These are phyloP conservation scores for Russula sp. DNA, from an alignment of 768 basidiomycete genomes.

Conservation along the genomic window DNA sequence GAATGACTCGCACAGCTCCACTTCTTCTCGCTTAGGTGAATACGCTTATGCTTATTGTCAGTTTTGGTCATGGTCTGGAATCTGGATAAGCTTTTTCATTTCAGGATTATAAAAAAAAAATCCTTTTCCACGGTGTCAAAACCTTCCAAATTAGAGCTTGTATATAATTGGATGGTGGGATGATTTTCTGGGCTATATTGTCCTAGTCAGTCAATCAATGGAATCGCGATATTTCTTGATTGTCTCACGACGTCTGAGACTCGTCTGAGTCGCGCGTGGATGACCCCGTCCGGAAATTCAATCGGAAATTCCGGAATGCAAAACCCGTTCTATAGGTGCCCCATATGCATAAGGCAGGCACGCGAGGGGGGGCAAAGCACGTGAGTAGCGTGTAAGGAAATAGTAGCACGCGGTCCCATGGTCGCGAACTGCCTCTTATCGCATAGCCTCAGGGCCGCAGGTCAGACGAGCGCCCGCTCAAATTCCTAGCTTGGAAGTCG, in stretches of 20 bases:
- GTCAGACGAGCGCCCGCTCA: background rate
- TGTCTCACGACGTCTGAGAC: background rate
- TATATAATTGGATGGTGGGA: background rate
- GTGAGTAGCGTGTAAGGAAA: background rate
- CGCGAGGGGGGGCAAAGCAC: background rate
- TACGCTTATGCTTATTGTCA: background rate
- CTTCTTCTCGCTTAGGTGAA: background rate
- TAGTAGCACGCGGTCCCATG: conserved; percentile 4
- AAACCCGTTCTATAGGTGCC: background rate
- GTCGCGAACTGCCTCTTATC: background rate
- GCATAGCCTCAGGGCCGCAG: background rate
- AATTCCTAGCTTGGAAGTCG: background rate
- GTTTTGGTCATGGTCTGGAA: background rate
- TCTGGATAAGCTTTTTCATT: background rate
- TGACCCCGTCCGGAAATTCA: background rate
- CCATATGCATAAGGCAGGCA: background rate
- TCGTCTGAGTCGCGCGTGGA: background rate
- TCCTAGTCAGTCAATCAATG: background rate
- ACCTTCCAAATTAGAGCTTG: background rate
- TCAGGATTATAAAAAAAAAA: background rate
- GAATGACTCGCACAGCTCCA: background rate
- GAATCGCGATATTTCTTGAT: background rate
- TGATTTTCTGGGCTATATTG: background rate
- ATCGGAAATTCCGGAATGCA: background rate
- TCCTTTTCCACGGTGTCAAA: background rate